Evolutionary conservation across 768 basidiomycete species (phyloP).

Genomic region (Clitopilus hobsonii): DNA sequence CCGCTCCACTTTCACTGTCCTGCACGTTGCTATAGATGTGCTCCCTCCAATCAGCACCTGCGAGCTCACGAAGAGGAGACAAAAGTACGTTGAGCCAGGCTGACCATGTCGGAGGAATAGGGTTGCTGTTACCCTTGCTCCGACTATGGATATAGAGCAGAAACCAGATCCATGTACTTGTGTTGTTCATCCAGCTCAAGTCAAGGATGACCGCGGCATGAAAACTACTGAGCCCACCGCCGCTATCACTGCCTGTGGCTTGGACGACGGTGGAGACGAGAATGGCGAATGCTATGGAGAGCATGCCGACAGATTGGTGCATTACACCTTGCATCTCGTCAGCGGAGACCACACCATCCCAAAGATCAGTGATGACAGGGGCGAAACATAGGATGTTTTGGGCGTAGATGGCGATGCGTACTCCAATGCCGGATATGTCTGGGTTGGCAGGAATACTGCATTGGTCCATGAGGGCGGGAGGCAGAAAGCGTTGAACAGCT

Average conservation of each 20-base stretch:
- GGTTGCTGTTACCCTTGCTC: background rate
- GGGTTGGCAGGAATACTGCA: constrained; percentile 9
- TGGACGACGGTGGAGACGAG: constrained; percentile 19
- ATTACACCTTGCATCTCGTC: constrained; percentile 11
- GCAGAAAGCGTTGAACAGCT: no score
- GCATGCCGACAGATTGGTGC: constrained; percentile 10
- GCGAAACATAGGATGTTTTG: constrained; percentile 19
- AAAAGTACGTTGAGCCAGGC: no score
- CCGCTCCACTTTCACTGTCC: background rate
- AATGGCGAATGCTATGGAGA: constrained; percentile 19
- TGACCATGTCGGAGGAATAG: no score
- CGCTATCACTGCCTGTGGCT: constrained; percentile 5
- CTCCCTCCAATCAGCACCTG: background rate
- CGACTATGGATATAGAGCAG: constrained; percentile 12
- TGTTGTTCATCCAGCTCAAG: constrained; percentile 24
- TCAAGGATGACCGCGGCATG: constrained; percentile 20
- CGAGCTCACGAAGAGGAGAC: background rate
- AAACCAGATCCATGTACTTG: constrained; percentile 10
- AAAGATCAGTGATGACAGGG: constrained; percentile 14
- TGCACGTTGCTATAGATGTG: background rate
- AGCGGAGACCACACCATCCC: constrained; percentile 12
- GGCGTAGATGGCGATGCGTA: constrained; percentile 19
- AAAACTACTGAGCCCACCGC: constrained; percentile 10
- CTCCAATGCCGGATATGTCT: constrained; percentile 18
- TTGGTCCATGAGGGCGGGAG: no score